Percentiles rank a stretch among this genome's conserved stretches.
Conservation (phyloP, 2,329 filamentous ascomycete species). For the Pseudocercospora cruenta region DNA sequence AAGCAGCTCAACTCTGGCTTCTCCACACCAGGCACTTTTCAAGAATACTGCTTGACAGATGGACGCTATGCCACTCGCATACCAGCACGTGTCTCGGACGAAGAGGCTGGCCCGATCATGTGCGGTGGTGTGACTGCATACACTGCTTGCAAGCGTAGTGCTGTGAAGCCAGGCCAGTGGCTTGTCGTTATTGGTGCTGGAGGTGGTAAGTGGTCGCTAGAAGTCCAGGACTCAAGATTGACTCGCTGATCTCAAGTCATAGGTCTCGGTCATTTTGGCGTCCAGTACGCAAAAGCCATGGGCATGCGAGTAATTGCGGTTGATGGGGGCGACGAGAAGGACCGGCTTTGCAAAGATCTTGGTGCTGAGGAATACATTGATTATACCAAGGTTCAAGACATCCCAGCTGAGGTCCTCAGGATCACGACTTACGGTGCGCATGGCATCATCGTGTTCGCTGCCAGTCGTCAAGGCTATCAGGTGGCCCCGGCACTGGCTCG, state of each 20-base stretch:
- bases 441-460: conserved; percentile 43
- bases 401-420: conserved; percentile 40
- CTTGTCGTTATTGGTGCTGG: conserved; percentile 45
- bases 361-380: conserved; percentile 46
- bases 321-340: conserved; percentile 44
- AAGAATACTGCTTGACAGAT: conserved; percentile 42
- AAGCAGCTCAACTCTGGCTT: conserved; percentile 45
- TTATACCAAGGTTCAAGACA: conserved; percentile 40
- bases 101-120: conserved; percentile 45
- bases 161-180: conserved; percentile 45
- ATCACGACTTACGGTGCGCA: conserved; percentile 46
- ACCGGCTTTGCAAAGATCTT: conserved; percentile 42
- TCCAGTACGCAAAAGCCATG: conserved; percentile 40
- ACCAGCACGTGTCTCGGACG: conserved; percentile 43
- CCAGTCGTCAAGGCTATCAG: conserved; percentile 41
- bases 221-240: no score
- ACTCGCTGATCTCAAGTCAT: background rate
- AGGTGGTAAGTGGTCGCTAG: conserved; percentile 29
- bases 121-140: conserved; percentile 43
- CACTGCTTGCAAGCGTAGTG: conserved; percentile 39
- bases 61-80: conserved; percentile 42
- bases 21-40: conserved; percentile 43
- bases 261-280: conserved; percentile 31
- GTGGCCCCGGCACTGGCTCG: conserved; percentile 39
- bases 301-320: conserved; percentile 45